Evolutionary conservation across 2,329 filamentous ascomycete genomes (phyloP).

Genomic region (Neofusicoccum sp.): DNA sequence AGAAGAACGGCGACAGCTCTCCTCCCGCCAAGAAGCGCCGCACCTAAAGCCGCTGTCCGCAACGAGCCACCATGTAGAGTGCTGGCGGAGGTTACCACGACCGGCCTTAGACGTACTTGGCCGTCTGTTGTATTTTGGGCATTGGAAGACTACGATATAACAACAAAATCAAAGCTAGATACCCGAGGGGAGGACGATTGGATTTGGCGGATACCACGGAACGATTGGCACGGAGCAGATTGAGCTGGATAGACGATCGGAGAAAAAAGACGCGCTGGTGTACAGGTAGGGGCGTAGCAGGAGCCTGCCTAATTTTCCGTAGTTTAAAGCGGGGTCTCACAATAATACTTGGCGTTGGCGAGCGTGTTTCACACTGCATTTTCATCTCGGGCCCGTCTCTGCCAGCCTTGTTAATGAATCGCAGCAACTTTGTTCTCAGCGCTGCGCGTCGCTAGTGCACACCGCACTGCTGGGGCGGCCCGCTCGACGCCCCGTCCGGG

Average conservation of each 20-base stretch:
- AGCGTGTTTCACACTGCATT: no score
- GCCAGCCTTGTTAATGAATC: no score
- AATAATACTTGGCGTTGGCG: neutral
- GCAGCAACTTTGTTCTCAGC: neutral
- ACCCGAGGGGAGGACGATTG: neutral
- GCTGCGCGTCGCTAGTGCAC: neutral
- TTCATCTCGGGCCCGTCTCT: no score
- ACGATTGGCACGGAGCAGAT: neutral
- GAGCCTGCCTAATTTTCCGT: neutral
- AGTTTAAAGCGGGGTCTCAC: neutral
- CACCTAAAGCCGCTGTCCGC: neutral
- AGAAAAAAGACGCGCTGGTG: no score
- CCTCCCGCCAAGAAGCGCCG: conserved; percentile 40
- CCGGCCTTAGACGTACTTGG: no score
- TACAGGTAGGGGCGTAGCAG: neutral
- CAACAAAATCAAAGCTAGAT: conserved; percentile 3
- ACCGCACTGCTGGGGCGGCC: neutral
- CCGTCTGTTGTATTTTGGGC: no score
- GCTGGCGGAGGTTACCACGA: no score
- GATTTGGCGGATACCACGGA: neutral
- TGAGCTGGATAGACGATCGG: neutral
- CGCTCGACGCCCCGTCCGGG: neutral
- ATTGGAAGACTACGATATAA: neutral
- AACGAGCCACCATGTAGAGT: no score
- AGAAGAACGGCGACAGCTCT: conserved; percentile 31